phyloP scores from a whole-genome alignment of 139 green algal species.

The Yamagishiella unicocca region DNA sequence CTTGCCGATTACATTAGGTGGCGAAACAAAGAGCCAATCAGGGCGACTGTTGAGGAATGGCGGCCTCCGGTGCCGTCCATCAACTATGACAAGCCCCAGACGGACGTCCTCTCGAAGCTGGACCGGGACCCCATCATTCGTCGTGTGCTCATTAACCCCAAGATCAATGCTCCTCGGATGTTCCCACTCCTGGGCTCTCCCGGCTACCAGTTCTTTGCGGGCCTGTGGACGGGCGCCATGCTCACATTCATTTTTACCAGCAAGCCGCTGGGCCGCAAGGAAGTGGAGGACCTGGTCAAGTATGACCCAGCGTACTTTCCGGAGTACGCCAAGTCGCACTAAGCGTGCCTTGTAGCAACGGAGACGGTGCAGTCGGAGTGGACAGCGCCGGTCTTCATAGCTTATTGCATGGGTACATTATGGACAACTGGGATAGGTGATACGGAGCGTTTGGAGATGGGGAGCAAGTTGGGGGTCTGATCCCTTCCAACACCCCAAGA shows the following conservation, averaged over 20 bases:
- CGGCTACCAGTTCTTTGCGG: slow-evolving; percentile 64
- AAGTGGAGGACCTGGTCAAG: slow-evolving; percentile 63
- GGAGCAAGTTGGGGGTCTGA: too few relatives aligned
- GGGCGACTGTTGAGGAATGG: slow-evolving; percentile 45
- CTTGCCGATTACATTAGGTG: slow-evolving; percentile 59
- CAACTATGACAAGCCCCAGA: slow-evolving; percentile 65
- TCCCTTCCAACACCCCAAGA: too few relatives aligned
- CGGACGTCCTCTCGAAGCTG: slow-evolving; percentile 46
- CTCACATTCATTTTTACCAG: slow-evolving; percentile 62
- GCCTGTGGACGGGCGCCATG: slow-evolving; percentile 61
- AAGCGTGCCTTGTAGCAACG: background rate
- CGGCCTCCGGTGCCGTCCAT: slow-evolving; percentile 49
- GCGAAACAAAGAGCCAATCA: slow-evolving; percentile 39
- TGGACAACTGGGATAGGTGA: too few relatives aligned
- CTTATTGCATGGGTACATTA: too few relatives aligned
- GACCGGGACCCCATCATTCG: slow-evolving; percentile 64
- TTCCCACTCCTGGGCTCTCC: slow-evolving; percentile 56
- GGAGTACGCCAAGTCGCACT: slow-evolving; percentile 54
- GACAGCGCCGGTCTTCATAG: too few relatives aligned
- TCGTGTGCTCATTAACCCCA: slow-evolving; percentile 57
- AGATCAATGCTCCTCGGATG: slow-evolving; percentile 35
- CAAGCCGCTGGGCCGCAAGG: slow-evolving; percentile 61
- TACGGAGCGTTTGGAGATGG: too few relatives aligned
- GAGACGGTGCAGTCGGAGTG: too few relatives aligned
- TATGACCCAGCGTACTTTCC: slow-evolving; percentile 63